Conservation (phyloP, 257 asterid species). For the Mitragyna speciosa region DNA sequence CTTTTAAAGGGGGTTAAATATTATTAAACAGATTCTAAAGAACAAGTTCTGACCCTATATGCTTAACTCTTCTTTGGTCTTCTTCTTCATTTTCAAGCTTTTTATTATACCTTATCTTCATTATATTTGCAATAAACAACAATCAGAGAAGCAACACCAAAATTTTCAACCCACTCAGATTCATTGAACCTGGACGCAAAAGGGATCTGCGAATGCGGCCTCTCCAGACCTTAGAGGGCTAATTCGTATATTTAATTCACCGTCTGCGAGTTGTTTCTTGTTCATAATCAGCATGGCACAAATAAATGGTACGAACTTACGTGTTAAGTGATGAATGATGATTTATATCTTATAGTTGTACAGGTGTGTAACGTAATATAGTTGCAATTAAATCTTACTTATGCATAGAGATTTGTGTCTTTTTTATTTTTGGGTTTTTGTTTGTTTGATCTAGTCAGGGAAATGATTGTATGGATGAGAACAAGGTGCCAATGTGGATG, state of each 20-base stretch:
- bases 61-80: no score
- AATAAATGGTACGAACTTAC: not conserved
- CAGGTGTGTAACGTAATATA: not conserved
- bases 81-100: not conserved
- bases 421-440: no score
- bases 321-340: not conserved
- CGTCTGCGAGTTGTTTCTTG: not conserved
- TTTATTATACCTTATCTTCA: no score
- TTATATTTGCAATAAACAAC: not conserved
- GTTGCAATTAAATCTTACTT: not conserved
- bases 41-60: not conserved
- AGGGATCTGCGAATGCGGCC: not conserved
- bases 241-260: not conserved
- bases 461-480: not conserved
- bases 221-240: not conserved
- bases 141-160: not conserved
- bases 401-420: not conserved
- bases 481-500: not conserved
- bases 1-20: no score
- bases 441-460: not conserved
- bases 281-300: not conserved
- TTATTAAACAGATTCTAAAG: no score
- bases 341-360: not conserved
- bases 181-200: constrained; percentile 28
- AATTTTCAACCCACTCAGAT: constrained; percentile 19